phyloP scores from a whole-genome alignment of 208 protist genomes.

The Strigomonas oncopelti region DNA sequence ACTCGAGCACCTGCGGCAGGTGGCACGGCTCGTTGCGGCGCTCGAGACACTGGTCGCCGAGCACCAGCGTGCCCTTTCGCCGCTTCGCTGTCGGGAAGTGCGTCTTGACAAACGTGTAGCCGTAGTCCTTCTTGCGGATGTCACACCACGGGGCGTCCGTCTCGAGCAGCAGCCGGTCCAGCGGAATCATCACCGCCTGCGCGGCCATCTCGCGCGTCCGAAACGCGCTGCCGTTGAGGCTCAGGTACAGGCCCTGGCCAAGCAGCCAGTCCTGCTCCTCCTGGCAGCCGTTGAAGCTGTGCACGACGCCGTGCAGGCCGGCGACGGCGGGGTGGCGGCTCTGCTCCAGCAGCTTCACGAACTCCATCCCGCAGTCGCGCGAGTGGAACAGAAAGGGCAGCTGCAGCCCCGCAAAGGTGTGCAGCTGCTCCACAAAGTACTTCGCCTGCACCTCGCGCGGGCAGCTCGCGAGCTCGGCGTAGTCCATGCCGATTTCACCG shows the following conservation, averaged over 20 bases:
- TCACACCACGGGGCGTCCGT: slow-evolving; percentile 95
- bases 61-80: slow-evolving; percentile 60
- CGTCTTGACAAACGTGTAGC: slow-evolving; percentile 46
- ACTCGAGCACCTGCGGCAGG: slow-evolving; percentile 77
- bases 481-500: slow-evolving; percentile 90
- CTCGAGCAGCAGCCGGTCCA: slow-evolving; percentile 86
- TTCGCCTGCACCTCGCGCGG: slow-evolving; percentile 66
- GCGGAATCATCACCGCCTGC: slow-evolving; percentile 74
- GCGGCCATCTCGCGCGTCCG: slow-evolving; percentile 70
- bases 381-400: slow-evolving; percentile 92
- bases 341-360: slow-evolving; percentile 63
- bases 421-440: slow-evolving; percentile 69
- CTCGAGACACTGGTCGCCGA: slow-evolving; percentile 59
- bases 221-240: slow-evolving; percentile 91
- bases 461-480: slow-evolving; percentile 82
- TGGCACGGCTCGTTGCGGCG: slow-evolving; percentile 90
- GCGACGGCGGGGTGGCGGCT: background rate
- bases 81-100: slow-evolving; percentile 25
- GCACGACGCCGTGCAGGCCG: slow-evolving; percentile 71
- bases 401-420: slow-evolving; percentile 35
- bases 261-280: slow-evolving; percentile 80
- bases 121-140: slow-evolving; percentile 87
- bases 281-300: slow-evolving; percentile 91
- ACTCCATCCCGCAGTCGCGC: slow-evolving; percentile 80
- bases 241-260: slow-evolving; percentile 80